phyloP scores from a whole-genome alignment of 129 eudicot species.

The Helianthus tuberosus region DNA sequence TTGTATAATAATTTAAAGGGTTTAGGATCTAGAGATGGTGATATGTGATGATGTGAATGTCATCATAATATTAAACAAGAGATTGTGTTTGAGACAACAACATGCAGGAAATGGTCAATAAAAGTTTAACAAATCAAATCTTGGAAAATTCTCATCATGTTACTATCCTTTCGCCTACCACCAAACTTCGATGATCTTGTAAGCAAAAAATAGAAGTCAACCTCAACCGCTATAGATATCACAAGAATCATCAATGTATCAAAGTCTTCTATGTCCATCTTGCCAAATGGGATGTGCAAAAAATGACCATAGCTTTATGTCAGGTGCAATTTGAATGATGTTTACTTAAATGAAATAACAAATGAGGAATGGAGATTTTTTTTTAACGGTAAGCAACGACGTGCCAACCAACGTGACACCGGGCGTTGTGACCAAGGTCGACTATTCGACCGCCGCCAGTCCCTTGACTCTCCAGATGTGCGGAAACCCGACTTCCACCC shows the following conservation, averaged over 20 bases:
- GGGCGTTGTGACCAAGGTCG: too few species aligned
- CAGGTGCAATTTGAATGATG: background rate
- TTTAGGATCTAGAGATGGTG: background rate
- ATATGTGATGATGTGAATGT: background rate
- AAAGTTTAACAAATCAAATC: background rate
- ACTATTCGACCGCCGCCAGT: too few species aligned
- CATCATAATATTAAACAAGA: background rate
- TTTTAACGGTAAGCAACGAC: too few species aligned
- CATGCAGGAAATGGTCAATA: slow-evolving; percentile 15
- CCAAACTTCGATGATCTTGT: background rate
- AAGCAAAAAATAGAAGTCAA: background rate
- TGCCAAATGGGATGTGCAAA: background rate
- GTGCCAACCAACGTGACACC: too few species aligned
- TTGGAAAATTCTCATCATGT: background rate
- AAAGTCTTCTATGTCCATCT: background rate
- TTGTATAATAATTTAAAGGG: too few species aligned
- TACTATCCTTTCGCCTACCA: background rate
- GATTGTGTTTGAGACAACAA: slow-evolving; percentile 18
- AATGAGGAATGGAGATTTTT: too few species aligned
- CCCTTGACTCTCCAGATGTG: too few species aligned
- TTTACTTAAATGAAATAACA: background rate
- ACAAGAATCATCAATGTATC: background rate
- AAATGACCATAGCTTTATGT: background rate
- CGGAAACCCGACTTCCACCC: too few species aligned
- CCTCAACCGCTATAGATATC: background rate